Evolutionary conservation across 1,139 yeast genomes (phyloP).

Genomic region (Suhomyces ambrosiae): DNA sequence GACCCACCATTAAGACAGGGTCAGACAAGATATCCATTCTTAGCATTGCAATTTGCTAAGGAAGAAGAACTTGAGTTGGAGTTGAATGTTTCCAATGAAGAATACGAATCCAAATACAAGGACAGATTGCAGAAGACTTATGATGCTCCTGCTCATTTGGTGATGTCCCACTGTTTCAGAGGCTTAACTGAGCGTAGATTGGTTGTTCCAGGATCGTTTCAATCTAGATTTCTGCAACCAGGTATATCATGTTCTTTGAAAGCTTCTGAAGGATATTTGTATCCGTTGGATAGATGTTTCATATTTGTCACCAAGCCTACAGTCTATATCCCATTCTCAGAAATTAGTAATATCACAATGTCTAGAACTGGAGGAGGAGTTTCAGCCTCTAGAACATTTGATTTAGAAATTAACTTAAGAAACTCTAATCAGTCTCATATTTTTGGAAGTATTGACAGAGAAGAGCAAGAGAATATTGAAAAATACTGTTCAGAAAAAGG

Average conservation of each 20-base stretch:
- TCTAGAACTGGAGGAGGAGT: slow-evolving; percentile 86
- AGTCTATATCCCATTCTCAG: slow-evolving; percentile 83
- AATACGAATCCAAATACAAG: slow-evolving; percentile 73
- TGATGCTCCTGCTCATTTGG: slow-evolving; percentile 83
- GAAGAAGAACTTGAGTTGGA: slow-evolving; percentile 94
- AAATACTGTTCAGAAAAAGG: slow-evolving; percentile 76
- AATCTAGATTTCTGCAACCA: slow-evolving; percentile 71
- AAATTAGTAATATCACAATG: slow-evolving; percentile 73
- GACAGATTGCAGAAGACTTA: slow-evolving; percentile 75
- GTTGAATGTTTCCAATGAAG: slow-evolving; percentile 81
- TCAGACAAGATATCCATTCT: slow-evolving; percentile 92
- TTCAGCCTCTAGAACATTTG: slow-evolving; percentile 87
- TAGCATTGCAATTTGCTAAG: slow-evolving; percentile 83
- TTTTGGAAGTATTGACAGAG: slow-evolving; percentile 87
- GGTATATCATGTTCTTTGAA: slow-evolving; percentile 91
- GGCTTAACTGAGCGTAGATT: slow-evolving; percentile 89
- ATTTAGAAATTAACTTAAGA: slow-evolving; percentile 74
- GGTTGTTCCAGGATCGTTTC: slow-evolving; percentile 83
- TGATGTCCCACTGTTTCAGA: slow-evolving; percentile 83
- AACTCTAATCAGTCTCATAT: slow-evolving; percentile 71
- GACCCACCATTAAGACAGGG: slow-evolving; percentile 93
- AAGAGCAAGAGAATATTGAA: slow-evolving; percentile 83
- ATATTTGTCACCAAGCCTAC: slow-evolving; percentile 94
- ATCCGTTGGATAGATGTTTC: slow-evolving; percentile 87
- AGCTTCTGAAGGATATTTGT: slow-evolving; percentile 93